A percentile compares a stretch with the other conserved stretches of the same genome.
phyloP scores from a whole-genome alignment of 306 rosid species.

The Cucurbita pepo region DNA sequence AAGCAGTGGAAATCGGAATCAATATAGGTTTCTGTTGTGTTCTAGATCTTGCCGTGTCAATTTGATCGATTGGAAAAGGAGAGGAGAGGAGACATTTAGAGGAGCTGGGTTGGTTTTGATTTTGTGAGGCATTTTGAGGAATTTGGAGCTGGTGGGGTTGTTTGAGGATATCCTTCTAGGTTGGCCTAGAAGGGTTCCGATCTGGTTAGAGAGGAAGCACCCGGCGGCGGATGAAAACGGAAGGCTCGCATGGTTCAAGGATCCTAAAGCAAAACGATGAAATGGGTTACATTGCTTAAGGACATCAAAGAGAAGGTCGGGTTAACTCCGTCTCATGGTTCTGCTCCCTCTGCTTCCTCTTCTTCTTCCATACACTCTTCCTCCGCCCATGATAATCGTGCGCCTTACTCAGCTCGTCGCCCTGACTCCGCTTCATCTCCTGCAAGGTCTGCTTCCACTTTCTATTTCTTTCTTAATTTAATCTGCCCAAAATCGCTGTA shows the following conservation, averaged over 20 bases:
- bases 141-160: slow-evolving; percentile 9
- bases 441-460: slow-evolving; percentile 31
- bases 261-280: slow-evolving; percentile 72
- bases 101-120: slow-evolving; percentile 19
- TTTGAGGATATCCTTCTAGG: slow-evolving; percentile 27
- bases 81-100: slow-evolving; percentile 14
- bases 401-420: slow-evolving; percentile 31
- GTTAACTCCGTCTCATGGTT: slow-evolving; percentile 40
- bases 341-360: slow-evolving; percentile 15
- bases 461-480: background rate
- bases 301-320: slow-evolving; percentile 99
- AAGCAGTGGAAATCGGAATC: slow-evolving; percentile 9
- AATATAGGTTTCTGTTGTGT: background rate
- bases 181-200: slow-evolving; percentile 34
- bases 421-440: slow-evolving; percentile 39
- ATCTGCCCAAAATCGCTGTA: background rate
- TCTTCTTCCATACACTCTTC: slow-evolving; percentile 13
- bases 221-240: slow-evolving; percentile 56
- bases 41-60: slow-evolving; percentile 33
- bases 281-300: slow-evolving; percentile 96
- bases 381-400: slow-evolving; percentile 36
- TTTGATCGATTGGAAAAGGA: slow-evolving; percentile 18
- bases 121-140: slow-evolving; percentile 5
- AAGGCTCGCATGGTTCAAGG: slow-evolving; percentile 29
- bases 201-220: slow-evolving; percentile 29